phyloP scores from a whole-genome alignment of 2,329 filamentous ascomycete species.

The Trichoderma koningiopsis region DNA sequence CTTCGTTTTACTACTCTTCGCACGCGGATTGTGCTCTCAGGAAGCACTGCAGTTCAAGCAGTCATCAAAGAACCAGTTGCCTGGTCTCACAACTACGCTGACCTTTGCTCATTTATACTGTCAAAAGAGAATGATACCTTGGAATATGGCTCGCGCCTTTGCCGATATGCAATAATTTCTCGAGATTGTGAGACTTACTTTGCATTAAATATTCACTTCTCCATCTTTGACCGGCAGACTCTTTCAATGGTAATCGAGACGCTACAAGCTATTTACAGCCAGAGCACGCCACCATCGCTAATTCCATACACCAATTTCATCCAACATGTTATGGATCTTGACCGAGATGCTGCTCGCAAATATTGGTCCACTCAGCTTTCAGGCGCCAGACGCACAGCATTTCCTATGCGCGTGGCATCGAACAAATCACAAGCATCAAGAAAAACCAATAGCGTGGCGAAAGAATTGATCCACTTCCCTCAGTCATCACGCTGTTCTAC shows the following conservation, averaged over 20 bases:
- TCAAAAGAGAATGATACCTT: not conserved
- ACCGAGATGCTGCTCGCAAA: not conserved
- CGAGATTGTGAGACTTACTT: not conserved
- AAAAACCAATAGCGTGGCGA: not conserved
- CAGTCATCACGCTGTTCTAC: not conserved
- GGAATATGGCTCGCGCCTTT: constrained; percentile 15
- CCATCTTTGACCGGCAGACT: constrained; percentile 12
- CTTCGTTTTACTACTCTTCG: constrained; percentile 15
- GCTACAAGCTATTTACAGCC: not conserved
- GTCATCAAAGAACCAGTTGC: not conserved
- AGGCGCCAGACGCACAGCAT: constrained; percentile 13
- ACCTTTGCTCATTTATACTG: not conserved
- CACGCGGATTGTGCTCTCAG: constrained; percentile 17
- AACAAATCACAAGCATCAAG: not conserved
- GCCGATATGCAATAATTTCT: not conserved
- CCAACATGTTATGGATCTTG: constrained; percentile 10
- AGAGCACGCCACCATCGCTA: not conserved
- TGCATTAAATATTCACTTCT: constrained; percentile 7
- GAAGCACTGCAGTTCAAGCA: not conserved
- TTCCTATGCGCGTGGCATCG: not conserved
- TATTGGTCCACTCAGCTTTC: constrained; percentile 28
- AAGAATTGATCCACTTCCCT: not conserved
- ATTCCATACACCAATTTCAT: not conserved
- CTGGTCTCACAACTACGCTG: not conserved
- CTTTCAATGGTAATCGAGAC: not conserved